These are phyloP conservation scores for Chamaecyparis obtusa DNA, from an alignment of 75 land plant genomes.

Conservation along the genomic window DNA sequence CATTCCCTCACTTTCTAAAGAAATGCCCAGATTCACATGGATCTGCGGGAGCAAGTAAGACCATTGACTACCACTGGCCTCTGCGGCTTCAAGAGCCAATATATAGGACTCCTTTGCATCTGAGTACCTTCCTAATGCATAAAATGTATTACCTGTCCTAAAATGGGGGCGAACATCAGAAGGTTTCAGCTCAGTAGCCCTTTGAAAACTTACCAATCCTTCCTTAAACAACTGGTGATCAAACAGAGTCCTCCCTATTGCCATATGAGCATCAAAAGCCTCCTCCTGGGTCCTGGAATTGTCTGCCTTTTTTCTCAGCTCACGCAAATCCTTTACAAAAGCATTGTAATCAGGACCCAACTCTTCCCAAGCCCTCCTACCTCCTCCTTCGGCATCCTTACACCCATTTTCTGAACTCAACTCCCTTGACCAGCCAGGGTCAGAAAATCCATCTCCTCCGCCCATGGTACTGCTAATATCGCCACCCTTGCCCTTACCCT, in stretches of 20 bases:
- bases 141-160: slow-evolving; percentile 73
- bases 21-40: slow-evolving; percentile 93
- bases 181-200: slow-evolving; percentile 82
- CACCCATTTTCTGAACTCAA: slow-evolving; percentile 39
- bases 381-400: slow-evolving; percentile 22
- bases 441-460: slow-evolving; percentile 34
- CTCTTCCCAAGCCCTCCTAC: slow-evolving; percentile 54
- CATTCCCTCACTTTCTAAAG: slow-evolving; percentile 86
- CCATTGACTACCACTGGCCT: slow-evolving; percentile 69
- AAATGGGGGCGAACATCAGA: slow-evolving; percentile 84
- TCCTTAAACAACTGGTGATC: slow-evolving; percentile 83
- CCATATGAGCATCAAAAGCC: slow-evolving; percentile 98
- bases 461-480: slow-evolving; percentile 15
- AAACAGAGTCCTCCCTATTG: slow-evolving; percentile 76
- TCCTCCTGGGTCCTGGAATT: slow-evolving; percentile 71
- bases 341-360: slow-evolving; percentile 37
- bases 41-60: slow-evolving; percentile 82
- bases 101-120: slow-evolving; percentile 76
- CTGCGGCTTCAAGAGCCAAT: slow-evolving; percentile 80
- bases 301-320: slow-evolving; percentile 66
- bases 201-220: slow-evolving; percentile 68
- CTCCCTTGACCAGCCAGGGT: slow-evolving; percentile 68
- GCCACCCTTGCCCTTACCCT: slow-evolving; percentile 31
- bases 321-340: slow-evolving; percentile 68
- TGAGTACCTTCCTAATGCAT: slow-evolving; percentile 58